Evolutionary conservation across 208 protist species (phyloP).

Genomic region (Strigomonas galati): DNA sequence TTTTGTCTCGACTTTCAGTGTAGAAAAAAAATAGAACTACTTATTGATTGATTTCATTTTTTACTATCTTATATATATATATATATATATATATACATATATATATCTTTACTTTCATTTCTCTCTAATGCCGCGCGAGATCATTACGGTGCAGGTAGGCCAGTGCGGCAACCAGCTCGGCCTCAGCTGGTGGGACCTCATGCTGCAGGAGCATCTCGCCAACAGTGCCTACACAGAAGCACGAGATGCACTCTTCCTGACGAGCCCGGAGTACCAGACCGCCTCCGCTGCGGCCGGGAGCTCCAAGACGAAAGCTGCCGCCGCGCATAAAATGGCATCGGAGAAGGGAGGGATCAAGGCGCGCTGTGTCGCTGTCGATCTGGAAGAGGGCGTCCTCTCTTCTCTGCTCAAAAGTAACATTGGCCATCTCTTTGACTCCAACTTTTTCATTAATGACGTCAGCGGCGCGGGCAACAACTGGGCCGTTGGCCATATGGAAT

Average conservation of each 20-base stretch:
- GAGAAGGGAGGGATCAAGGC: slow-evolving; percentile 58
- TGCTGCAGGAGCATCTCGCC: slow-evolving; percentile 91
- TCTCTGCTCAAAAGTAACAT: slow-evolving; percentile 80
- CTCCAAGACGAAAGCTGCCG: neutral
- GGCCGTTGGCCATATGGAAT: slow-evolving; percentile 91
- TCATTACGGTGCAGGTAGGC: slow-evolving; percentile 89
- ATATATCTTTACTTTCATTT: neutral
- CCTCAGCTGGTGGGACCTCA: slow-evolving; percentile 94
- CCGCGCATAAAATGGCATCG: neutral
- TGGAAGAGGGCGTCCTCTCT: slow-evolving; percentile 94
- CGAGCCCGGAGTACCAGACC: too few relatives aligned
- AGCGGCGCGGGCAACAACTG: slow-evolving; percentile 93
- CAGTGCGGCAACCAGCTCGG: slow-evolving; percentile 96
- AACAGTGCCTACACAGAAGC: slow-evolving; percentile 72
- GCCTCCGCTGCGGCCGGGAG: neutral
- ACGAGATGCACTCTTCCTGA: slow-evolving; percentile 67
- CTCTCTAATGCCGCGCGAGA: slow-evolving; percentile 78
- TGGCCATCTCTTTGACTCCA: slow-evolving; percentile 83
- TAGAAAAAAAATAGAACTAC: too few relatives aligned
- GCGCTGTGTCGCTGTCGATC: slow-evolving; percentile 95
- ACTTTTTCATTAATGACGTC: slow-evolving; percentile 86
- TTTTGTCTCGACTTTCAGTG: too few relatives aligned
- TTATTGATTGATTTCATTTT: neutral
- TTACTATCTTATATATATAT: neutral
- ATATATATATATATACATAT: slow-evolving; percentile 12